Conservation (phyloP, 495 filamentous ascomycete species). For the Clavariopsis aquatica region DNA sequence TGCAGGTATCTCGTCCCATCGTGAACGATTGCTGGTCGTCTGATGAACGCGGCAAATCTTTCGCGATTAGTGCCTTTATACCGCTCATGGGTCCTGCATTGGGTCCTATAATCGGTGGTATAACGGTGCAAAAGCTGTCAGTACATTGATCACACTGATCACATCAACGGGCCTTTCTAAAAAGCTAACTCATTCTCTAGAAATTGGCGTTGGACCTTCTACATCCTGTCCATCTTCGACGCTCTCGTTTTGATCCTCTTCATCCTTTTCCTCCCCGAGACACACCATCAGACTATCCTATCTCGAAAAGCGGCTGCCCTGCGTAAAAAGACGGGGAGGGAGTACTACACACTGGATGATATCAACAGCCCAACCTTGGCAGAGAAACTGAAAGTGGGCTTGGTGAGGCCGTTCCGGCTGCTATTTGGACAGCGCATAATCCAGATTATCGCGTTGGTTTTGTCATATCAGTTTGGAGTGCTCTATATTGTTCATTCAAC, state of each 20-base stretch:
- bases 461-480: constrained; percentile 45
- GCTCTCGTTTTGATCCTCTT: constrained; percentile 66
- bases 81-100: constrained; percentile 33
- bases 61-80: constrained; percentile 16
- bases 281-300: constrained; percentile 29
- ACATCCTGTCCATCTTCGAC: constrained; percentile 62
- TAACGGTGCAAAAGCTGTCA: constrained; percentile 40
- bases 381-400: constrained; percentile 7
- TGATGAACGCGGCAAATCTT: constrained; percentile 28
- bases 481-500: constrained; percentile 50
- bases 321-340: constrained; percentile 21
- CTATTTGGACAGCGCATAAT: constrained; percentile 47
- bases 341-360: constrained; percentile 24
- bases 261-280: constrained; percentile 59
- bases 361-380: neutral
- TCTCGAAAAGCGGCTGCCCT: constrained; percentile 21
- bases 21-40: constrained; percentile 19
- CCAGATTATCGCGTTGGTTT: constrained; percentile 43
- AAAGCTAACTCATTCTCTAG: constrained; percentile 25
- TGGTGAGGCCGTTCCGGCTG: constrained; percentile 35
- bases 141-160: no score
- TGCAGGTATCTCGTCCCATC: constrained; percentile 23
- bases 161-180: no score
- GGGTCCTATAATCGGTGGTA: constrained; percentile 46
- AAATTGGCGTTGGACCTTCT: constrained; percentile 41